Conservation (phyloP, 2,329 filamentous ascomycete species). For the Botrytis porri region DNA sequence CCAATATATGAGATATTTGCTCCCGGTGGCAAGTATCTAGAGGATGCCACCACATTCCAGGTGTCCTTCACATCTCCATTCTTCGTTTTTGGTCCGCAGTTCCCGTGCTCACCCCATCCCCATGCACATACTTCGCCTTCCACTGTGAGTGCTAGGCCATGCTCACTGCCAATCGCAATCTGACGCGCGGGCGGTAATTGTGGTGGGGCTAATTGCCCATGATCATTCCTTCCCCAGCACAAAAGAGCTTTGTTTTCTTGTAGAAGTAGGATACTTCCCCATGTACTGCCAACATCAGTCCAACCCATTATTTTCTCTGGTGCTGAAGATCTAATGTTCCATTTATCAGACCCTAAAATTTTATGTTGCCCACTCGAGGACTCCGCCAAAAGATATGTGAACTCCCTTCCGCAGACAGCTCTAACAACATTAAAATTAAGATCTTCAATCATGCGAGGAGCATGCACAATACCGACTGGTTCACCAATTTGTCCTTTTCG, state of each 20-base stretch:
- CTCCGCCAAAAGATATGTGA: constrained; percentile 68
- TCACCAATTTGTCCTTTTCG: constrained; percentile 80
- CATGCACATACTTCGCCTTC: constrained; percentile 71
- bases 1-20: constrained; percentile 60
- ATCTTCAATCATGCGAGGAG: constrained; percentile 58
- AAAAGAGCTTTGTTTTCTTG: constrained; percentile 56
- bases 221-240: constrained; percentile 82
- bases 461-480: constrained; percentile 51
- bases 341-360: constrained; percentile 75
- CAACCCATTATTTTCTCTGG: constrained; percentile 55
- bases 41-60: constrained; percentile 65
- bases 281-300: constrained; percentile 72
- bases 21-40: constrained; percentile 50
- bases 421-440: constrained; percentile 60
- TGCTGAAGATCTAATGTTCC: constrained; percentile 57
- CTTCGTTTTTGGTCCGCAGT: constrained; percentile 71
- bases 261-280: constrained; percentile 77
- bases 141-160: constrained; percentile 69
- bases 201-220: constrained; percentile 71
- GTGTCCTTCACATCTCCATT: constrained; percentile 65
- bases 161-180: constrained; percentile 87
- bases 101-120: constrained; percentile 98
- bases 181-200: constrained; percentile 55
- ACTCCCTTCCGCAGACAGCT: constrained; percentile 79
- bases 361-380: constrained; percentile 55